phyloP scores from a whole-genome alignment of 441 rosid genomes.

The Euphorbia schlechtendalii region DNA sequence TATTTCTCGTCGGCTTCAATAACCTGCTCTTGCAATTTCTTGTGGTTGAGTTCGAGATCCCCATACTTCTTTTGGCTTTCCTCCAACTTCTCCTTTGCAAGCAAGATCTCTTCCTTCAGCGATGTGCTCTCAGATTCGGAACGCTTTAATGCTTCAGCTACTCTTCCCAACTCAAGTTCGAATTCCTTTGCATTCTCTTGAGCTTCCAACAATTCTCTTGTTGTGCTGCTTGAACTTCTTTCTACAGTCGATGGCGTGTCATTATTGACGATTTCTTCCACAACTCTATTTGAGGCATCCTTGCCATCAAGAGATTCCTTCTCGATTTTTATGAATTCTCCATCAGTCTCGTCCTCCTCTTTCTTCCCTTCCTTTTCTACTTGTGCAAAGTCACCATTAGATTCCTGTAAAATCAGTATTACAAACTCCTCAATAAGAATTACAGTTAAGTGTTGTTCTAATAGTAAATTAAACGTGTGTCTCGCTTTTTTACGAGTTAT shows the following conservation, averaged over 20 bases:
- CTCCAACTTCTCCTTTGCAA: conserved; percentile 52
- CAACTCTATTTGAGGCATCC: conserved; percentile 36
- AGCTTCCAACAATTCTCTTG: conserved; percentile 70
- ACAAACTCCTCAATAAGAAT: neutral
- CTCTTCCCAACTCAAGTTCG: conserved; percentile 72
- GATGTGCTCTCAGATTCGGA: conserved; percentile 59
- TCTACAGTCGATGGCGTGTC: conserved; percentile 34
- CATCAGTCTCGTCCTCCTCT: conserved; percentile 84
- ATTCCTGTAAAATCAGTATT: conserved; percentile 27
- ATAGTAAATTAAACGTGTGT: neutral
- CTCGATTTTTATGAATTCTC: conserved; percentile 94
- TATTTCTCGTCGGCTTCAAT: conserved; percentile 62
- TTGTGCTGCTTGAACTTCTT: conserved; percentile 48
- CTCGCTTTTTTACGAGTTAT: neutral
- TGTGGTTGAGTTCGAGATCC: conserved; percentile 57
- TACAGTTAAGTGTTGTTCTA: neutral
- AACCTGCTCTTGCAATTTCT: conserved; percentile 61
- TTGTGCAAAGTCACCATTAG: conserved; percentile 38
- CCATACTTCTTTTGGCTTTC: conserved; percentile 48
- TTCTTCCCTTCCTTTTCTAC: conserved; percentile 46
- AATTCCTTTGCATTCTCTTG: conserved; percentile 73
- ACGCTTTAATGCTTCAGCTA: conserved; percentile 52
- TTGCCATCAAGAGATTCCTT: conserved; percentile 64
- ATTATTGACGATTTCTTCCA: conserved; percentile 24
- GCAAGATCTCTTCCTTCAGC: conserved; percentile 52